phyloP scores from a whole-genome alignment of 2,329 filamentous ascomycete genomes.

The Aspergillus proliferans region DNA sequence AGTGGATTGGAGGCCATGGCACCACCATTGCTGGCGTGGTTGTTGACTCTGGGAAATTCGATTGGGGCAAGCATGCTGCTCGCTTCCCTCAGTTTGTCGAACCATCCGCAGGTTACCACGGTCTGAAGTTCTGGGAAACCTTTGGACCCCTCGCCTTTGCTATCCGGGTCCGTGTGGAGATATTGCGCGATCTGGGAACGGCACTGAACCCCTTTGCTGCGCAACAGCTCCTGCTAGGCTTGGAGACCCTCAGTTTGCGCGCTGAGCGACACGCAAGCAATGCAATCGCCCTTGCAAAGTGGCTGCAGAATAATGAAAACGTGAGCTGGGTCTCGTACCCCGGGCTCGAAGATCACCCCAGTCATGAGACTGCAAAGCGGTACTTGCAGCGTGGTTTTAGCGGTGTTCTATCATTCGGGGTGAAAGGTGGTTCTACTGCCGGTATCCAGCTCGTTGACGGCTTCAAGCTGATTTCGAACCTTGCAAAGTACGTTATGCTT shows the following conservation, averaged over 20 bases:
- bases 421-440: conserved; percentile 78
- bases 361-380: conserved; percentile 74
- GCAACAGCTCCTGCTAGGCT: conserved; percentile 80
- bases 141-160: conserved; percentile 82
- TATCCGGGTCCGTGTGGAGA: conserved; percentile 80
- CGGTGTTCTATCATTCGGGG: conserved; percentile 86
- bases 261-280: conserved; percentile 83
- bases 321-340: conserved; percentile 94
- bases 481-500: conserved; percentile 63
- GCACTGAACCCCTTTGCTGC: conserved; percentile 84
- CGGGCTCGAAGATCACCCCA: conserved; percentile 74
- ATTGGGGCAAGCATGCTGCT: conserved; percentile 78
- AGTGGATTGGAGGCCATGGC: conserved; percentile 95
- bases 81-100: conserved; percentile 92
- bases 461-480: conserved; percentile 91
- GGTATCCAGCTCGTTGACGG: conserved; percentile 85
- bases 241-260: conserved; percentile 84
- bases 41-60: conserved; percentile 83
- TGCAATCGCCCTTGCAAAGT: conserved; percentile 69
- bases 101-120: conserved; percentile 79
- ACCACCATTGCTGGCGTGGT: conserved; percentile 85
- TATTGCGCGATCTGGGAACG: conserved; percentile 78
- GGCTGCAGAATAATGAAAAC: conserved; percentile 75
- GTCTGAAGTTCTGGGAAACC: conserved; percentile 85
- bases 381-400: conserved; percentile 81